Conservation (phyloP, 2,329 filamentous ascomycete species). For the Zymoseptoria brevis region DNA sequence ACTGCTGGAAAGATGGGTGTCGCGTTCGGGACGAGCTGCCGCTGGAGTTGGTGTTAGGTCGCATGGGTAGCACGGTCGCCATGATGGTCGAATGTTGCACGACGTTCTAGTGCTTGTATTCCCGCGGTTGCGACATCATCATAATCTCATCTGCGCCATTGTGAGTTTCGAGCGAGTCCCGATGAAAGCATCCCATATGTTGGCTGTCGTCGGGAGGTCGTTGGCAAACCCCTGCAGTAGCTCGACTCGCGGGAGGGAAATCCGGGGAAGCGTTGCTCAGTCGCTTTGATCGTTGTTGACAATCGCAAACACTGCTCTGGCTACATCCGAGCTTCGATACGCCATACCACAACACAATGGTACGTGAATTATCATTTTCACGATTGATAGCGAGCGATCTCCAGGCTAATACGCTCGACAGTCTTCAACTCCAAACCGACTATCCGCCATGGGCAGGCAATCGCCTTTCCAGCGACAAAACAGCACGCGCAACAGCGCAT, state of each 20-base stretch:
- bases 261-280: too few relatives aligned
- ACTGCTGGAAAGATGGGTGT: constrained; percentile 36
- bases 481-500: constrained; percentile 23
- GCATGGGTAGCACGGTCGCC: constrained; percentile 25
- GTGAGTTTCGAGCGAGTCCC: background rate
- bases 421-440: background rate
- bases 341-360: background rate
- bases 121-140: background rate
- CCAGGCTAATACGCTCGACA: background rate
- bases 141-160: background rate
- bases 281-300: background rate
- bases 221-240: too few relatives aligned
- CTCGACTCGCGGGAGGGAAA: too few relatives aligned
- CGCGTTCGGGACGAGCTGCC: constrained; percentile 22
- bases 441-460: constrained; percentile 18
- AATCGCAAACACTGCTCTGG: background rate
- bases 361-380: background rate
- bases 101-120: background rate
- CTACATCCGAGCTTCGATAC: background rate
- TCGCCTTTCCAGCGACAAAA: constrained; percentile 26
- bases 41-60: constrained; percentile 25
- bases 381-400: background rate
- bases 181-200: background rate
- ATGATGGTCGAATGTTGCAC: constrained; percentile 11
- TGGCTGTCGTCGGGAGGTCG: background rate